phyloP scores from a whole-genome alignment of 2,329 filamentous ascomycete species.

The Ophiocordyceps camponoti-saundersi region DNA sequence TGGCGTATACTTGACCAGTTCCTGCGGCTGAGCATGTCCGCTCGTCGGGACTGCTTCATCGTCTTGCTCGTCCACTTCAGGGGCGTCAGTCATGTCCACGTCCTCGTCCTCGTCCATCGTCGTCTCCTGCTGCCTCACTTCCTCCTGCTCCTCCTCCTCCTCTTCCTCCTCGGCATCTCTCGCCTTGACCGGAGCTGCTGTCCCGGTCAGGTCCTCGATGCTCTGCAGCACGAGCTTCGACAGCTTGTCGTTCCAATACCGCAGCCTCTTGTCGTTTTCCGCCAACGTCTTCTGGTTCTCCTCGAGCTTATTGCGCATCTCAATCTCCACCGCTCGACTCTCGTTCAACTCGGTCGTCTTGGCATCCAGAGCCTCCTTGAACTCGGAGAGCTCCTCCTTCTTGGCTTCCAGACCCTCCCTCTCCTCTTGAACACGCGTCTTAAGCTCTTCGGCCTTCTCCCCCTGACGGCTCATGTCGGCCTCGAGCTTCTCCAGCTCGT shows the following conservation, averaged over 20 bases:
- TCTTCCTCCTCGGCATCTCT: neutral
- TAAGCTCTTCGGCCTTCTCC: conserved; percentile 56
- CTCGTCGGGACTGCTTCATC: conserved; percentile 11
- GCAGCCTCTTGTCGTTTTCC: conserved; percentile 72
- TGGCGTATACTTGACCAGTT: conserved; percentile 62
- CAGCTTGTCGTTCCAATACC: conserved; percentile 82
- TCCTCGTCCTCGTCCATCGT: conserved; percentile 12
- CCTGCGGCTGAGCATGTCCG: conserved; percentile 23
- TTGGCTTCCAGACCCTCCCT: conserved; percentile 61
- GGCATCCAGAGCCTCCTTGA: conserved; percentile 77
- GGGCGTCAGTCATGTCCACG: conserved; percentile 14
- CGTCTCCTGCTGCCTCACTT: conserved; percentile 4
- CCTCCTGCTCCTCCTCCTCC: conserved; percentile 4
- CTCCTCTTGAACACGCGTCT: conserved; percentile 61
- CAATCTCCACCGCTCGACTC: conserved; percentile 78
- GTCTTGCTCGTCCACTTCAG: conserved; percentile 10
- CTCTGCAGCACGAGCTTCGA: conserved; percentile 72
- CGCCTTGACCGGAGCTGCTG: conserved; percentile 8
- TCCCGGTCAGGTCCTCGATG: conserved; percentile 46
- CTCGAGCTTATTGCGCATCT: conserved; percentile 96
- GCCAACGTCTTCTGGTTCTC: conserved; percentile 79
- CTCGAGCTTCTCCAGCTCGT: conserved; percentile 63
- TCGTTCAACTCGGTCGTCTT: conserved; percentile 77
- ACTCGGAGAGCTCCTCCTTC: conserved; percentile 58
- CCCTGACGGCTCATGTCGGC: conserved; percentile 64